phyloP scores from a whole-genome alignment of 495 filamentous ascomycete genomes.

The Aspergillus incahuasiensis region DNA sequence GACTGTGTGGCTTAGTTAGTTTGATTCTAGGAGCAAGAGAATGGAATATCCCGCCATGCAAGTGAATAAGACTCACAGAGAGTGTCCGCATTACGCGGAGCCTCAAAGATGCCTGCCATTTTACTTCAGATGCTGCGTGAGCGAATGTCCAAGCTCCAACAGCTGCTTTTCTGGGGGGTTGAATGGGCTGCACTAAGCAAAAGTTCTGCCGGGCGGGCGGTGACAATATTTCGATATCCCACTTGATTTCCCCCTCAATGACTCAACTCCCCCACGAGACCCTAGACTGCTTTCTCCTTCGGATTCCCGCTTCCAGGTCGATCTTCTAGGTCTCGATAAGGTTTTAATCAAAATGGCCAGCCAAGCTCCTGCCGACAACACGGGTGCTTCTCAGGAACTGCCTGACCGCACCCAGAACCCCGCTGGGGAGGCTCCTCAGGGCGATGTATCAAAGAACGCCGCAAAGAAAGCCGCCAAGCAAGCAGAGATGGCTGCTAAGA shows the following conservation, averaged over 20 bases:
- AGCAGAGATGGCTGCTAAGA: conserved; percentile 61
- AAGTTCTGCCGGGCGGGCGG: conserved; percentile 46
- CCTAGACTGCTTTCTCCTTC: conserved; percentile 10
- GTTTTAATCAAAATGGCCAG: conserved; percentile 35
- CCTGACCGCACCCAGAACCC: conserved; percentile 41
- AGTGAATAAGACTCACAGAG: conserved; percentile 53
- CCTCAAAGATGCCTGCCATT: conserved; percentile 89
- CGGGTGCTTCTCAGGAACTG: conserved; percentile 30
- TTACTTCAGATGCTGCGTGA: conserved; percentile 18
- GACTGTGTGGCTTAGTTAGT: conserved; percentile 51
- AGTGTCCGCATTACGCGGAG: conserved; percentile 79
- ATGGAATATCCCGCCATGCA: background rate
- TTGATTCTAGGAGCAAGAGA: conserved; percentile 15
- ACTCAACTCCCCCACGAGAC: conserved; percentile 13
- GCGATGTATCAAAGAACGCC: conserved; percentile 63
- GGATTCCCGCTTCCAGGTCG: conserved; percentile 13
- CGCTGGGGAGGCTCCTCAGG: conserved; percentile 33
- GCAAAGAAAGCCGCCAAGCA: conserved; percentile 63
- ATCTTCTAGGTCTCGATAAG: conserved; percentile 19
- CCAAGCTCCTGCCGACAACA: conserved; percentile 30
- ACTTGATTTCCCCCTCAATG: conserved; percentile 27
- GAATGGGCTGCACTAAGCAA: conserved; percentile 25
- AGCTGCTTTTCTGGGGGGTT: conserved; percentile 13
- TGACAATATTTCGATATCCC: conserved; percentile 38
- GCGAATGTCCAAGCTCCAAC: conserved; percentile 28